These are phyloP conservation scores for Aeschynomene evenia DNA, from an alignment of 306 rosid genomes.

Conservation along the genomic window DNA sequence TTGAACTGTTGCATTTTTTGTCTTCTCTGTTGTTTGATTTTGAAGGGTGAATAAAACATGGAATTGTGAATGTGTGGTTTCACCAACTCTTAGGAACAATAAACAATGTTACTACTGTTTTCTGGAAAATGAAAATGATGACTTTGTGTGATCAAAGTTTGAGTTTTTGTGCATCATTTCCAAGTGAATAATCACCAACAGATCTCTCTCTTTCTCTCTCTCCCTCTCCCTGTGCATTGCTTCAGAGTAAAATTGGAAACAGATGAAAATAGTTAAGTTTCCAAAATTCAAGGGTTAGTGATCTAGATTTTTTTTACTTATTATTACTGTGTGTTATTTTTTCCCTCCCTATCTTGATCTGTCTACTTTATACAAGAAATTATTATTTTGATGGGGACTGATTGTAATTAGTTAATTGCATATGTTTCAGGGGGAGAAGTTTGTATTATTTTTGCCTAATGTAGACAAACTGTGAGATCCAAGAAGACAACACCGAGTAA, in stretches of 20 bases:
- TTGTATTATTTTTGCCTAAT: conserved; percentile 47
- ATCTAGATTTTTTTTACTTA: conserved; percentile 21
- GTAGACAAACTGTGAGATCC: conserved; percentile 48
- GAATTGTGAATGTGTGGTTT: conserved; percentile 12
- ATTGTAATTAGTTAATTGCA: conserved; percentile 43
- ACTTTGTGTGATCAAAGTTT: conserved; percentile 18
- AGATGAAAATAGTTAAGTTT: conserved; percentile 15
- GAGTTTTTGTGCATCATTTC: conserved; percentile 24
- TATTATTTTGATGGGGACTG: conserved; percentile 39
- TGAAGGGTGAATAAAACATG: conserved; percentile 20
- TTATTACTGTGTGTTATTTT: too few relatives aligned
- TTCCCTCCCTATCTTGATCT: conserved; percentile 30
- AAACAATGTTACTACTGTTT: not conserved
- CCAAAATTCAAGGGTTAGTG: conserved; percentile 42
- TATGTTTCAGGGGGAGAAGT: conserved; percentile 40
- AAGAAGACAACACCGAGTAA: conserved; percentile 46
- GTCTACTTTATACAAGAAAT: conserved; percentile 3
- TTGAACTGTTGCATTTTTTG: conserved; percentile 23
- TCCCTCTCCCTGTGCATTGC: not conserved
- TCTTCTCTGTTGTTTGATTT: conserved; percentile 19
- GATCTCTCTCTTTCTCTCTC: conserved; percentile 18
- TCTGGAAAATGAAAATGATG: conserved; percentile 13
- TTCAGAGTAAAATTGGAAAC: conserved; percentile 15
- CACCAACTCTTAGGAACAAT: not conserved
- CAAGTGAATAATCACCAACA: not conserved